Percentiles rank a stretch among this genome's conserved stretches.
These are phyloP conservation scores for Wallemia hederae DNA, from an alignment of 1,284 basidiomycete genomes.

Conservation along the genomic window DNA sequence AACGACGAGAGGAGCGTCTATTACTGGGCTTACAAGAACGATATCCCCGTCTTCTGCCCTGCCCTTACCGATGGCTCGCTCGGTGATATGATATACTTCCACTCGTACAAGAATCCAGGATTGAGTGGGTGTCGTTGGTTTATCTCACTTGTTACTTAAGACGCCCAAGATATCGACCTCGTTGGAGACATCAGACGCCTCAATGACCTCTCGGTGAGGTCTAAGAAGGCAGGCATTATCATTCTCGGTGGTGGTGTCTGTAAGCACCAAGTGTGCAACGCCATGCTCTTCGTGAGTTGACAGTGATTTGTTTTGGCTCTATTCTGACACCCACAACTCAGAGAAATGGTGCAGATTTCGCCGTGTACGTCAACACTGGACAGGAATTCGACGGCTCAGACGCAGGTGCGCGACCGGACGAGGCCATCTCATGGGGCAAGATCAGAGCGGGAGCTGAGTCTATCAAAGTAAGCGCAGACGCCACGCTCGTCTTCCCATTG, in stretches of 20 bases:
- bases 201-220: slow-evolving; percentile 66
- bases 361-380: slow-evolving; percentile 93
- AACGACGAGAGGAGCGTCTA: slow-evolving; percentile 80
- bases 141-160: background rate
- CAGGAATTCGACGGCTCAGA: slow-evolving; percentile 98
- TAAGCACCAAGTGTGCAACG: slow-evolving; percentile 98
- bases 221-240: slow-evolving; percentile 91
- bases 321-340: slow-evolving; percentile 13
- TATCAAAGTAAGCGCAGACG: slow-evolving; percentile 60
- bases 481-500: slow-evolving; percentile 67
- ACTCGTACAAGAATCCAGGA: slow-evolving; percentile 72
- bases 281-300: slow-evolving; percentile 73
- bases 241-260: slow-evolving; percentile 93
- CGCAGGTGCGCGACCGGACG: slow-evolving; percentile 85
- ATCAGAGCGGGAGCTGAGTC: slow-evolving; percentile 68
- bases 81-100: slow-evolving; percentile 98
- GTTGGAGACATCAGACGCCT: slow-evolving; percentile 74
- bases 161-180: slow-evolving; percentile 42
- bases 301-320: background rate
- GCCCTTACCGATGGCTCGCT: slow-evolving; percentile 91
- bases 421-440: slow-evolving; percentile 98
- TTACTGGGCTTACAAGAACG: slow-evolving; percentile 98
- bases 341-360: slow-evolving; percentile 93
- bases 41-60: slow-evolving; percentile 95
- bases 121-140: slow-evolving; percentile 16